phyloP scores from a whole-genome alignment of 257 asterid species.

The Primulina huaijiensis region DNA sequence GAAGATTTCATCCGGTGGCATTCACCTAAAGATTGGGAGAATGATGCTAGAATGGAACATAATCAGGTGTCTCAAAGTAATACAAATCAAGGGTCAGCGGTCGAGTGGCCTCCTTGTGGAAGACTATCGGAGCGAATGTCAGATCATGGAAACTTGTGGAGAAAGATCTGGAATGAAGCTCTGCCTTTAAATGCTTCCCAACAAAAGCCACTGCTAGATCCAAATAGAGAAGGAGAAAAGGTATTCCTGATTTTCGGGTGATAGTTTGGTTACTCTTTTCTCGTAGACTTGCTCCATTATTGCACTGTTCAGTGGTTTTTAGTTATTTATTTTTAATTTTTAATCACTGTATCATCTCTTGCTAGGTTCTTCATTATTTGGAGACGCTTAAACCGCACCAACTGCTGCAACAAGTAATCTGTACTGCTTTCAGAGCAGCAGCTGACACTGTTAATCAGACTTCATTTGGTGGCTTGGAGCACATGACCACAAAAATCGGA shows the following conservation, averaged over 20 bases:
- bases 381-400: conserved; percentile 76
- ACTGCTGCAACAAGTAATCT: conserved; percentile 82
- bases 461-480: conserved; percentile 60
- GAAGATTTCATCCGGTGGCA: conserved; percentile 99
- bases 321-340: conserved; percentile 1
- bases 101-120: conserved; percentile 89
- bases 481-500: conserved; percentile 62
- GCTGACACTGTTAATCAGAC: conserved; percentile 75
- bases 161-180: conserved; percentile 83
- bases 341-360: conserved; percentile 20
- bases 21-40: conserved; percentile 98
- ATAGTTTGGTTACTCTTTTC: conserved; percentile 1
- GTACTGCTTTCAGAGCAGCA: conserved; percentile 84
- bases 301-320: not conserved
- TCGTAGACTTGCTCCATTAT: not conserved
- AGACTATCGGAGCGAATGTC: conserved; percentile 92
- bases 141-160: conserved; percentile 78
- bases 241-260: conserved; percentile 32
- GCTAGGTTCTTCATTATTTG: conserved; percentile 86
- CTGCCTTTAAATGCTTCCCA: conserved; percentile 63
- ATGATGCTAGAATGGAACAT: conserved; percentile 31
- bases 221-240: conserved; percentile 97
- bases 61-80: conserved; percentile 36
- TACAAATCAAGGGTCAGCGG: conserved; percentile 24
- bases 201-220: conserved; percentile 90